Evolutionary conservation across 495 filamentous ascomycete genomes (phyloP).

Genomic region (Trypethelium eluteriae): DNA sequence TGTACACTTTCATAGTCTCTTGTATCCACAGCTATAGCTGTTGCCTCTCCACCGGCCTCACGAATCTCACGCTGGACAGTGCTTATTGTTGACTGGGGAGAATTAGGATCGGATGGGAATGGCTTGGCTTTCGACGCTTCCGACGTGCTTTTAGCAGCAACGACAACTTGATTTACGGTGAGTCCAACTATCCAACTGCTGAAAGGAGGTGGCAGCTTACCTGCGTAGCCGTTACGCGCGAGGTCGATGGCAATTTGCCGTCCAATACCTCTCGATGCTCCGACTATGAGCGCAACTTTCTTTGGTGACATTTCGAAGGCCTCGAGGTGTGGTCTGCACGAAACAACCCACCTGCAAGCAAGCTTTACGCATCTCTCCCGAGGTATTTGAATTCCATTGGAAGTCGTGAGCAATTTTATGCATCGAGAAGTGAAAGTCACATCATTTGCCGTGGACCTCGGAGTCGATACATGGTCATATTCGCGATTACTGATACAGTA

Average conservation of each 20-base stretch:
- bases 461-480: too few species aligned
- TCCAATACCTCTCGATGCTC: slow-evolving; percentile 71
- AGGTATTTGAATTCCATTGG: background rate
- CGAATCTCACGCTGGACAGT: slow-evolving; percentile 75
- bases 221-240: slow-evolving; percentile 60
- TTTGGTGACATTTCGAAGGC: slow-evolving; percentile 12
- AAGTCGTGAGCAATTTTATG: background rate
- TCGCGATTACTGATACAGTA: too few species aligned
- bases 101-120: slow-evolving; percentile 82
- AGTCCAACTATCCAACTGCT: background rate
- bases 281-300: slow-evolving; percentile 61
- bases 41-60: slow-evolving; percentile 56
- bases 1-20: slow-evolving; percentile 57
- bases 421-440: too few species aligned
- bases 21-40: slow-evolving; percentile 63
- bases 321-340: slow-evolving; percentile 23
- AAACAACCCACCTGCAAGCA: background rate
- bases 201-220: slow-evolving; percentile 35
- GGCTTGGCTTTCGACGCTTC: slow-evolving; percentile 48
- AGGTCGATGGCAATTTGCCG: slow-evolving; percentile 71
- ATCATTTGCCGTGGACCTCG: too few species aligned
- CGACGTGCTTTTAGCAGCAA: slow-evolving; percentile 72
- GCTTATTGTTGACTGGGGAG: slow-evolving; percentile 66
- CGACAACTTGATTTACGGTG: slow-evolving; percentile 52
- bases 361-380: background rate